phyloP scores from a whole-genome alignment of 2,329 filamentous ascomycete species.

The Calonectria pauciramosa region DNA sequence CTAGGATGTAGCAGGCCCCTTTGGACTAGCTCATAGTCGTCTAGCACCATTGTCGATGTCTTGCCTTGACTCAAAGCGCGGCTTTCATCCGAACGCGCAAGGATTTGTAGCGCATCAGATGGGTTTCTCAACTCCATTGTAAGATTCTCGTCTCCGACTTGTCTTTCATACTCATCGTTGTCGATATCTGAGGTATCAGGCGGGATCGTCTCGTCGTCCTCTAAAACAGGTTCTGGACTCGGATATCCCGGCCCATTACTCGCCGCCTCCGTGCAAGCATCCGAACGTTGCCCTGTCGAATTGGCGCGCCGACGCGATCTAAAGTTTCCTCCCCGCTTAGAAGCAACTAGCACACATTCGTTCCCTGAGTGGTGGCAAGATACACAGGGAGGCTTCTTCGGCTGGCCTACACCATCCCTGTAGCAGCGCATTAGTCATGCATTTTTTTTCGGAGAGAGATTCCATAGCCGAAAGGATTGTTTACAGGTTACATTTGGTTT shows the following conservation, averaged over 20 bases:
- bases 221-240: not conserved
- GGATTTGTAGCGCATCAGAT: slow-evolving; percentile 32
- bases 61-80: not conserved
- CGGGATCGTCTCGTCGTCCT: not conserved
- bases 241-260: no score
- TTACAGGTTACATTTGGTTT: slow-evolving; percentile 35
- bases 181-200: not conserved
- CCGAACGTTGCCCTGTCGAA: no score
- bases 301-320: not conserved
- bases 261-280: not conserved
- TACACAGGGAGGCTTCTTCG: not conserved
- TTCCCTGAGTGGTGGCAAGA: slow-evolving; percentile 6
- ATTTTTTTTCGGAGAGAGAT: not conserved
- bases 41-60: not conserved
- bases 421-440: not conserved
- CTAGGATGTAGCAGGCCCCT: not conserved
- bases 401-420: not conserved
- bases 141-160: not conserved
- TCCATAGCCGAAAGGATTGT: not conserved
- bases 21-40: slow-evolving; percentile 7
- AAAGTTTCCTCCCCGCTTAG: not conserved
- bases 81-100: slow-evolving; percentile 16
- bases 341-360: slow-evolving; percentile 1
- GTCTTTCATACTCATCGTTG: not conserved
- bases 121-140: slow-evolving; percentile 30